Percentiles rank a stretch among this genome's conserved stretches.
These are phyloP conservation scores for Zarea fungicola DNA, from an alignment of 2,329 filamentous ascomycete species.

Conservation along the genomic window DNA sequence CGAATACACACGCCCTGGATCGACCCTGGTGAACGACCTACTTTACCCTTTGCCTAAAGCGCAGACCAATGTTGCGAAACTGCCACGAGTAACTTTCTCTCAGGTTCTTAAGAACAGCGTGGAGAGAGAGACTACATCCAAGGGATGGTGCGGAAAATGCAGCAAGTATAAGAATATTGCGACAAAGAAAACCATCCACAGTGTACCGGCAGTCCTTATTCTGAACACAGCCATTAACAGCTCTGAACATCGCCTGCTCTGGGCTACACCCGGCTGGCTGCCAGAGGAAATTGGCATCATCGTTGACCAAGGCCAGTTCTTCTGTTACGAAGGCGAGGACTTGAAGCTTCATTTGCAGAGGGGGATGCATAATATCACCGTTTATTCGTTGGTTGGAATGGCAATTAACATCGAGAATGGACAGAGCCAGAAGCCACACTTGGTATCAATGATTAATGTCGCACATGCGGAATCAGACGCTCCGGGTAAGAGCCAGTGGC, in stretches of 20 bases:
- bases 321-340: conserved; percentile 91
- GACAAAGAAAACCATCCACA: conserved; percentile 78
- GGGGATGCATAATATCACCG: conserved; percentile 72
- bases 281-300: conserved; percentile 93
- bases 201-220: conserved; percentile 78
- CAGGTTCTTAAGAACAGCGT: conserved; percentile 90
- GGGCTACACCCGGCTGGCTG: conserved; percentile 86
- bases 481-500: conserved; percentile 69
- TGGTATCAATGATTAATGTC: conserved; percentile 86
- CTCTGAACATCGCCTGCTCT: conserved; percentile 71
- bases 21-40: conserved; percentile 79
- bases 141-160: conserved; percentile 91
- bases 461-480: conserved; percentile 58
- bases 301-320: conserved; percentile 84
- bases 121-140: conserved; percentile 79
- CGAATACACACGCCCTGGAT: conserved; percentile 74
- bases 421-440: conserved; percentile 79
- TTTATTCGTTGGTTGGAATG: conserved; percentile 88
- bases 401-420: conserved; percentile 86
- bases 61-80: conserved; percentile 43
- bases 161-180: conserved; percentile 84
- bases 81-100: conserved; percentile 66
- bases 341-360: conserved; percentile 73
- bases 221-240: conserved; percentile 74
- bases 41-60: conserved; percentile 62